Conservation (phyloP, 2,329 filamentous ascomycete species). For the Cordyceps tenuipes region DNA sequence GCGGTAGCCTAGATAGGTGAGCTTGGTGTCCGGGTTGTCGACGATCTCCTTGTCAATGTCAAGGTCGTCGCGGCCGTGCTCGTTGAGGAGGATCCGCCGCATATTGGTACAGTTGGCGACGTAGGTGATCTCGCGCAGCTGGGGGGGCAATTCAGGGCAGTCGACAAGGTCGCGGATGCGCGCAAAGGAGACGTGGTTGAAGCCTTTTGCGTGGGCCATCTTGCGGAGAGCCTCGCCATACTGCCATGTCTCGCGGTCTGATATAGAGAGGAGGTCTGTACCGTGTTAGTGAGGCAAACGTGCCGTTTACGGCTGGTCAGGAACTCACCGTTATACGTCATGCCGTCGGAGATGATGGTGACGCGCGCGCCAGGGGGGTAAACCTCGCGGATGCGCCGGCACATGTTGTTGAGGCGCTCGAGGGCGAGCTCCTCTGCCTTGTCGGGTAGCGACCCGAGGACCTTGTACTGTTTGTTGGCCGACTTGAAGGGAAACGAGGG, state of each 20-base stretch:
- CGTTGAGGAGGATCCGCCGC: constrained; percentile 21
- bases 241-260: constrained; percentile 38
- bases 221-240: constrained; percentile 38
- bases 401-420: constrained; percentile 20
- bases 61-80: constrained; percentile 17
- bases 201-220: constrained; percentile 29
- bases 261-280: constrained; percentile 38
- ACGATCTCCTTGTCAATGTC: constrained; percentile 23
- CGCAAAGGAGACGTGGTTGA: constrained; percentile 35
- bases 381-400: constrained; percentile 19
- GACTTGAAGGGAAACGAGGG: constrained; percentile 27
- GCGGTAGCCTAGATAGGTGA: constrained; percentile 24
- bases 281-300: neutral
- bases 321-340: constrained; percentile 43
- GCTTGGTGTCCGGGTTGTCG: constrained; percentile 19
- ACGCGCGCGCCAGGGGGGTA: constrained; percentile 22
- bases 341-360: constrained; percentile 43
- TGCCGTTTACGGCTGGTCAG: neutral
- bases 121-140: constrained; percentile 34
- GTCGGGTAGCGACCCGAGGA: constrained; percentile 22
- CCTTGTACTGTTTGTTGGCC: constrained; percentile 26
- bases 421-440: constrained; percentile 25
- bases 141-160: constrained; percentile 25
- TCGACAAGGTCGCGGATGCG: constrained; percentile 37
- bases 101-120: constrained; percentile 24